Base-by-base conservation (phyloP, 768 basidiomycete species). In the Filobasidium wieringae region DNA sequence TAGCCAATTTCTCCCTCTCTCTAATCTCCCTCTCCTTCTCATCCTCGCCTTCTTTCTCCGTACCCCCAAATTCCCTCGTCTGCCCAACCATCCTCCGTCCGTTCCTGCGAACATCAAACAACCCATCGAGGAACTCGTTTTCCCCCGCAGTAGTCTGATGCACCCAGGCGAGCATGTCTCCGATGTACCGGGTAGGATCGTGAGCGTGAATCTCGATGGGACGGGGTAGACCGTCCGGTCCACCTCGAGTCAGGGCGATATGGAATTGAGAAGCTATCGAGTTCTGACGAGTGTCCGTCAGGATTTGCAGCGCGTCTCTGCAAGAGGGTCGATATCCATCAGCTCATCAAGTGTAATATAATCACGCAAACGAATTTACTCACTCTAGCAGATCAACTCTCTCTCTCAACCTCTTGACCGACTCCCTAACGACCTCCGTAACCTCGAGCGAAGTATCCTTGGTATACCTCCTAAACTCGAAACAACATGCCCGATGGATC, bases 161-260 rank as follows among this genome's bases (percentile, higher is more conserved):
- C 0, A 96, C 84, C 93, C 93, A 96, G 0, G 92, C 93, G 7
- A 97, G 82, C 88, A 97, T 97, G 74, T 97, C 93, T 14, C 95
- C 95, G 14, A 93, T 83, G 69, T 99, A 99, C 31, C 93, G 83
- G 63, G 90, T 80, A 0, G 95, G 93, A 70, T 99, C 95, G 66
- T 99, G 95, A 0, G 95, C 95, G 68, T 99, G 95, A 2, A 99
- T 78, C 71, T 97, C 95, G 61, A 99, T 97, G 0, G 93, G 89
- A 5, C 92, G 81, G 11, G 92, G 88, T 7, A 86, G 77, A 39
- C 86, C 88, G 37, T 83, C 85, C 1, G 83, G 87, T 1, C 87
- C 87, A 6, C 92, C 91, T 12, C 87, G 81, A 0, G 91, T 96
- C 8, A 97, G 77, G 0, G 92, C 90, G 14, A 84, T 81, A 39